These are phyloP conservation scores for Pulveroboletus ravenelii DNA, from an alignment of 768 basidiomycete genomes.

Conservation along the genomic window DNA sequence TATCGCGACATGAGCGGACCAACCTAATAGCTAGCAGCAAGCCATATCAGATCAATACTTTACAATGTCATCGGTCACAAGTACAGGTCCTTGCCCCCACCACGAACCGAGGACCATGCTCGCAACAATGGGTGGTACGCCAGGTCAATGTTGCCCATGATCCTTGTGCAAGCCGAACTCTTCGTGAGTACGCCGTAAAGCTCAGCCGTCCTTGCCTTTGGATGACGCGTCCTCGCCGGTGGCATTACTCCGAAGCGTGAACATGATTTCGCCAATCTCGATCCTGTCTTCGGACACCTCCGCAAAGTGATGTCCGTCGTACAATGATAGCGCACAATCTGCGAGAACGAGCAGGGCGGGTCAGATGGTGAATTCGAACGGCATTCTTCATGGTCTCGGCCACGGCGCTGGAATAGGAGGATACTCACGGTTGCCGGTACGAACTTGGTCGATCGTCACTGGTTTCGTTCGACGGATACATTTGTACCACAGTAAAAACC, in stretches of 20 bases:
- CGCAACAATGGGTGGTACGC: background rate
- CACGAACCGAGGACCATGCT: background rate
- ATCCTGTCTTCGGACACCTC: conserved; percentile 17
- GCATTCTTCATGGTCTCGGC: background rate
- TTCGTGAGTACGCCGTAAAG: background rate
- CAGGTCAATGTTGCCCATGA: background rate
- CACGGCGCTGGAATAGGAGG: too few species aligned
- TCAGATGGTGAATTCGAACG: background rate
- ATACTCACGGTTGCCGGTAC: conserved; percentile 17
- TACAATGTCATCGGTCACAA: background rate
- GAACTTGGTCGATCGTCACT: conserved; percentile 20
- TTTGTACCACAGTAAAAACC: conserved; percentile 19
- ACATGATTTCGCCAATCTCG: conserved; percentile 22
- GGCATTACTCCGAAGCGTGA: conserved; percentile 7
- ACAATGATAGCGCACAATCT: conserved; percentile 23
- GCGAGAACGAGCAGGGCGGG: background rate
- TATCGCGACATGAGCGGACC: background rate
- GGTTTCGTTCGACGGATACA: conserved; percentile 25
- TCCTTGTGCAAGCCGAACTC: background rate
- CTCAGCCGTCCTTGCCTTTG: background rate
- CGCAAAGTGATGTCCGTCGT: conserved; percentile 6
- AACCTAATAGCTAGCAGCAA: background rate
- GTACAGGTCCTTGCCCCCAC: background rate
- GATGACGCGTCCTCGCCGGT: conserved; percentile 1
- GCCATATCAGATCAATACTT: background rate